Evolutionary conservation across 23 red algal genomes (phyloP).

Genomic region (Gracilaria caudata): DNA sequence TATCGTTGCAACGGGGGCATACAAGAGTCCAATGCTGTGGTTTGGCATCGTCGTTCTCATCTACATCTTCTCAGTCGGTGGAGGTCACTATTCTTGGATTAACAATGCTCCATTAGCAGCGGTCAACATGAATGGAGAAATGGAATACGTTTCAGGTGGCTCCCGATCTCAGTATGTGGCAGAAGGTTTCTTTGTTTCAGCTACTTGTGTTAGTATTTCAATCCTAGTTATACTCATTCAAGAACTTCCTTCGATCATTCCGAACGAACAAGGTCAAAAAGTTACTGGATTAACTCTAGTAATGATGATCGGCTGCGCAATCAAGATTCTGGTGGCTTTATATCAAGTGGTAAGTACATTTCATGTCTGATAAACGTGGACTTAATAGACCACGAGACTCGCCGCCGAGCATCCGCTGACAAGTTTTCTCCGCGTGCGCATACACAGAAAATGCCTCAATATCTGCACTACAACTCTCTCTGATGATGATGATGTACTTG

Average conservation of each 20-base stretch:
- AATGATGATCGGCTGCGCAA: conserved; percentile 22
- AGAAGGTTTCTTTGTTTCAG: conserved; percentile 70
- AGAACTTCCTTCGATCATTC: conserved; percentile 67
- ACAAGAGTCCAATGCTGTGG: conserved; percentile 73
- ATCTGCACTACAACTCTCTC: conserved; percentile 52
- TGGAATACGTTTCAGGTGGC: conserved; percentile 57
- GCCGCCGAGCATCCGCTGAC: background rate
- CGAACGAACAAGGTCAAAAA: conserved; percentile 51
- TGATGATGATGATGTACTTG: background rate
- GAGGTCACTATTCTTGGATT: conserved; percentile 80
- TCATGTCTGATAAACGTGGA: background rate
- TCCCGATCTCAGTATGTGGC: conserved; percentile 74
- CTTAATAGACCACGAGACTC: background rate
- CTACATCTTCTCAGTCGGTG: conserved; percentile 77
- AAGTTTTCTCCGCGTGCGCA: background rate
- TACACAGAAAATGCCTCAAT: conserved; percentile 73
- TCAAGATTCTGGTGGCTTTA: conserved; percentile 29
- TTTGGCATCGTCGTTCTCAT: conserved; percentile 65
- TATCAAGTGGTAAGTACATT: conserved; percentile 45
- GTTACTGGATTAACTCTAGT: conserved; percentile 8
- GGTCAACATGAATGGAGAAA: conserved; percentile 53
- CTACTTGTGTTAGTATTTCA: conserved; percentile 64
- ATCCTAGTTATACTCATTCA: conserved; percentile 60
- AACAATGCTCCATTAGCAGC: conserved; percentile 61
- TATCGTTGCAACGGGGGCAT: conserved; percentile 47